Evolutionary conservation across 768 basidiomycete genomes (phyloP), one percentile per base, ranked within the genome.

Genomic region (Cystobasidiopsis lactophilus): DNA sequence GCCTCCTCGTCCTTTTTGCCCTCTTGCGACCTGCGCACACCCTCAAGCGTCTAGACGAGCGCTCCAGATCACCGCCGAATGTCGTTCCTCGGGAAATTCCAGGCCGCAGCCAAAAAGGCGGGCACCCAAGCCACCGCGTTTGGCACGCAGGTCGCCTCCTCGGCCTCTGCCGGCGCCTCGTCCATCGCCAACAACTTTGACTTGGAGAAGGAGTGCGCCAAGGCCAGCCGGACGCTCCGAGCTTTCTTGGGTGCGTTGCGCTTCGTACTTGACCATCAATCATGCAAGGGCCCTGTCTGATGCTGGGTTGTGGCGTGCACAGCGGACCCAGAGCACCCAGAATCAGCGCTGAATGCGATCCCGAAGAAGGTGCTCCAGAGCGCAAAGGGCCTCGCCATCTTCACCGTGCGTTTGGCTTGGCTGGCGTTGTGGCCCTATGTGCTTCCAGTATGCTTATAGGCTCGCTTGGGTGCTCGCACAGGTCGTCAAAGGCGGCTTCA

Each of bases 321-420:
- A 89, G 88, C 89, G 55, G 79, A 91, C 68, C 89, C 91, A 16
- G 73, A 76, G 31, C 72, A 79, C 58, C 88, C 89, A 14, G 75
- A 82, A 62, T 85, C 85, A 35, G 91, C 89, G 1, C 77, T 96
- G 53, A 95, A 96, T 65, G 67, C 88, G 2, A 80, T 96, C 61
- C 91, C 91, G 2, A 91, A 93, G 66, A 82, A 78, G 10, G 85
- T 96, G 47, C 68, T 98, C 18, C 82, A 83, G 19, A 41, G 13
- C 21, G 40, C 7, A 40, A 38, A 58, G 89, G 86, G 88, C 49
- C 78, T 95, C 55, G 89, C 89, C 46, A 74, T 95, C 59, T 95
- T 93, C 74, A 82, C 85, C 61, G 85, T n/a, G n/a, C n/a, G n/a
- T n/a, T n/a, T n/a, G n/a, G n/a, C n/a, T n/a, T n/a, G n/a, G n/a